Evolutionary conservation across 2,329 filamentous ascomycete species (phyloP).

Genomic region (Periconia digitata): DNA sequence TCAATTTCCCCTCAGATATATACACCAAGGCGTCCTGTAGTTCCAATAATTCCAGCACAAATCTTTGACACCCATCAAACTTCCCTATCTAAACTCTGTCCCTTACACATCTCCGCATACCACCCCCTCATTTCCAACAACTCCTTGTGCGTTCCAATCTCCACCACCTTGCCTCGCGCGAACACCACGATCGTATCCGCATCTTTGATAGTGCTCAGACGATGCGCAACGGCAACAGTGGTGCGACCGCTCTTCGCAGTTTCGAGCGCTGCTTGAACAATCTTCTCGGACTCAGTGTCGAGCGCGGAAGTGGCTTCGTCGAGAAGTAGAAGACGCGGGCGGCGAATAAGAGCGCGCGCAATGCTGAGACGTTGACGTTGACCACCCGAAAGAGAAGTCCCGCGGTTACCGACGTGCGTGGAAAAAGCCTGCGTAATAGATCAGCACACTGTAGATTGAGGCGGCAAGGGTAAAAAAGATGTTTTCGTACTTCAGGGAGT

Average conservation of each 20-base stretch:
- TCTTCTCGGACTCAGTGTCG: constrained; percentile 59
- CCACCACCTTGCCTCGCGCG: constrained; percentile 80
- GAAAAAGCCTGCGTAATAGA: constrained; percentile 48
- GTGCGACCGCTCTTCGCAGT: constrained; percentile 81
- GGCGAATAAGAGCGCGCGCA: constrained; percentile 84
- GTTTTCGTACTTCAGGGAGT: constrained; percentile 56
- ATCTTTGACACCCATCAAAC: neutral
- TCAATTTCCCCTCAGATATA: too few relatives aligned
- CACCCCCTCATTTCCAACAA: constrained; percentile 41
- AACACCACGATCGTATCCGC: constrained; percentile 95
- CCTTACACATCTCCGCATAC: constrained; percentile 50
- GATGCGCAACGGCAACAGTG: constrained; percentile 92
- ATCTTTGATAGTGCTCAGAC: constrained; percentile 89
- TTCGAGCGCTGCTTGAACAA: constrained; percentile 79
- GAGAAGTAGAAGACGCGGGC: constrained; percentile 73
- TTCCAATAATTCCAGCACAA: too few relatives aligned
- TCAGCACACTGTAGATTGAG: neutral
- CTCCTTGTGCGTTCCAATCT: constrained; percentile 65
- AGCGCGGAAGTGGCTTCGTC: constrained; percentile 41
- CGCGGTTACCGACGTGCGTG: constrained; percentile 35
- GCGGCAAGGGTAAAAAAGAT: neutral
- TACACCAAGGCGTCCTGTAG: too few relatives aligned
- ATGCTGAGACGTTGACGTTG: constrained; percentile 96
- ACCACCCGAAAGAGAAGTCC: constrained; percentile 61
- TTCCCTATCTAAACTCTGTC: constrained; percentile 43